Evolutionary conservation across 345 rosid genomes (phyloP).

Genomic region (Dipteronia dyeriana): DNA sequence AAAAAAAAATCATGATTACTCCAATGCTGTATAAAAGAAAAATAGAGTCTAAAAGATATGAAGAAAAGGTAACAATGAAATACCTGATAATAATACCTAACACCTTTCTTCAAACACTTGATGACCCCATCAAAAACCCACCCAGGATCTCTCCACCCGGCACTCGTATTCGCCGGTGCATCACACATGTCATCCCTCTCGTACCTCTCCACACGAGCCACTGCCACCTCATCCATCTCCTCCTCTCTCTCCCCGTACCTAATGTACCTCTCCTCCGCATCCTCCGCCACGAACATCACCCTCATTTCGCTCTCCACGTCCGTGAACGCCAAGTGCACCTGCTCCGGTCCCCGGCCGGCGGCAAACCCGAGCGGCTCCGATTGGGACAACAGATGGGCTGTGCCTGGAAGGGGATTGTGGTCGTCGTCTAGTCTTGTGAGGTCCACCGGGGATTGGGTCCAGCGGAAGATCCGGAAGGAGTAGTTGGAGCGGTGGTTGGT

Average conservation of each 20-base stretch:
- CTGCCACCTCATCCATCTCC: constrained; percentile 28
- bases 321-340: constrained; percentile 73
- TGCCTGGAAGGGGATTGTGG: constrained; percentile 76
- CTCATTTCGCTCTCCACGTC: constrained; percentile 71
- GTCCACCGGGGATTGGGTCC: constrained; percentile 72
- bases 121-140: constrained; percentile 78
- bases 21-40: background rate
- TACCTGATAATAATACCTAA: constrained; percentile 76
- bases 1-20: too few relatives aligned
- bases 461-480: constrained; percentile 90
- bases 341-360: constrained; percentile 56
- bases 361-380: constrained; percentile 50
- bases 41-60: background rate
- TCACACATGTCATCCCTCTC: constrained; percentile 81
- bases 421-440: constrained; percentile 66
- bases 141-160: constrained; percentile 96
- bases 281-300: constrained; percentile 80
- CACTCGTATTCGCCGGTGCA: constrained; percentile 70
- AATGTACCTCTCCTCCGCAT: constrained; percentile 55
- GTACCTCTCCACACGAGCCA: constrained; percentile 67
- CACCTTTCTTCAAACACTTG: constrained; percentile 56
- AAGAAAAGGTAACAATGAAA: background rate
- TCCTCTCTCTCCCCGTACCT: constrained; percentile 60
- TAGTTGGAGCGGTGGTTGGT: constrained; percentile 74
- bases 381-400: constrained; percentile 55